Percentiles rank a stretch among this genome's conserved stretches.
Conservation (phyloP, 2,329 filamentous ascomycete species). For the Conoideocrella luteorostrata region DNA sequence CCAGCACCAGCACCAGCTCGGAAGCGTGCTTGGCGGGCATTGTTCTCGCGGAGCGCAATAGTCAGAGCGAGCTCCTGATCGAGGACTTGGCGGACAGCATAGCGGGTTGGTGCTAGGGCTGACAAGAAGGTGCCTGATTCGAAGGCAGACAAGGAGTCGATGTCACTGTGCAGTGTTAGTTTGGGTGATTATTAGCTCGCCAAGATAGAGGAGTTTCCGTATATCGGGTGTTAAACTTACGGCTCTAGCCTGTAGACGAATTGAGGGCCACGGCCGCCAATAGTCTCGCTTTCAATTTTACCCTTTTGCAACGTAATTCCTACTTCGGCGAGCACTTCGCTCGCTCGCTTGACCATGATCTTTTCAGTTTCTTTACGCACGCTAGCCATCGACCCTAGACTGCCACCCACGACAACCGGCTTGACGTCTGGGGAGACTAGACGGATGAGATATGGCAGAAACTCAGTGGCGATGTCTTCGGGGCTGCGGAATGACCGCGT, state of each 20-base stretch:
- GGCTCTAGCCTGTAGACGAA: slow-evolving; percentile 96
- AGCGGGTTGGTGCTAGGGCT: slow-evolving; percentile 70
- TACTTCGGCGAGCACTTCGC: slow-evolving; percentile 75
- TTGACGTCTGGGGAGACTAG: slow-evolving; percentile 87
- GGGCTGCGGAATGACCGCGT: slow-evolving; percentile 72
- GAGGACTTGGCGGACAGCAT: slow-evolving; percentile 85
- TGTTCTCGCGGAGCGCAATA: slow-evolving; percentile 57
- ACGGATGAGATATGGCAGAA: slow-evolving; percentile 76
- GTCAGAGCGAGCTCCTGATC: slow-evolving; percentile 83
- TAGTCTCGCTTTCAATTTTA: slow-evolving; percentile 64
- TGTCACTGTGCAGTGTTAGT: slow-evolving; percentile 34
- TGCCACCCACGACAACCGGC: slow-evolving; percentile 74
- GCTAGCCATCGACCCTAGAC: slow-evolving; percentile 64
- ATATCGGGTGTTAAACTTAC: slow-evolving; percentile 55
- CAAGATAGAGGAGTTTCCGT: too few relatives aligned
- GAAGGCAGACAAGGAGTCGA: slow-evolving; percentile 75
- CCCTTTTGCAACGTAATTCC: slow-evolving; percentile 77
- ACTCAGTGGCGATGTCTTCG: slow-evolving; percentile 71
- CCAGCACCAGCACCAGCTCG: slow-evolving; percentile 38
- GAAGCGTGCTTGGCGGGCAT: slow-evolving; percentile 60
- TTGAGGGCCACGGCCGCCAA: slow-evolving; percentile 51
- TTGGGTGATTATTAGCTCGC: too few relatives aligned
- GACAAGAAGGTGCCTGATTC: slow-evolving; percentile 56
- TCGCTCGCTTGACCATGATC: slow-evolving; percentile 69
- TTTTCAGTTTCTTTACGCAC: slow-evolving; percentile 85